Evolutionary conservation across 768 basidiomycete species (phyloP).

Genomic region (Hypholoma fasciculare): DNA sequence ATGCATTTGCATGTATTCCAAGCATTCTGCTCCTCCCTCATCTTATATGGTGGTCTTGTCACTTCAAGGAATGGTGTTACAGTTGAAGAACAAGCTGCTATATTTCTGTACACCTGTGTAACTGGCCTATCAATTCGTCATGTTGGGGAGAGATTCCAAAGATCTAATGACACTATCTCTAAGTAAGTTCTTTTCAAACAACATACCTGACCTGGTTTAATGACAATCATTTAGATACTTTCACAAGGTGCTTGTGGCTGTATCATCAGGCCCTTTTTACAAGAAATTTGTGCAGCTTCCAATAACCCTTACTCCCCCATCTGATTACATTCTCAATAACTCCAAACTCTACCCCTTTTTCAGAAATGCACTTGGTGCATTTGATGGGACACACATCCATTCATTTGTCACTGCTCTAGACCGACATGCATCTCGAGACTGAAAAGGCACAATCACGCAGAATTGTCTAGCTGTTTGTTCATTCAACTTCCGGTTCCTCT

Average conservation of each 20-base stretch:
- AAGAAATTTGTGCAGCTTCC: slow-evolving; percentile 18
- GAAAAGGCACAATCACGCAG: slow-evolving; percentile 35
- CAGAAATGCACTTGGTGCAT: slow-evolving; percentile 28
- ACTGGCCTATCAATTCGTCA: slow-evolving; percentile 12
- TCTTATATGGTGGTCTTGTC: background rate
- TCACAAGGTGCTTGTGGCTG: slow-evolving; percentile 16
- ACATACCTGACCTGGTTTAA: too few relatives aligned
- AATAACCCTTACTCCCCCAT: background rate
- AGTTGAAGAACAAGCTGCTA: slow-evolving; percentile 23
- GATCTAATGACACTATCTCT: slow-evolving; percentile 16
- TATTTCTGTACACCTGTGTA: slow-evolving; percentile 26
- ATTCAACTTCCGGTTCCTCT: slow-evolving; percentile 35
- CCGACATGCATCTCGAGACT: slow-evolving; percentile 17
- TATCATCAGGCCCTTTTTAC: slow-evolving; percentile 26
- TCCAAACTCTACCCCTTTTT: slow-evolving; percentile 34
- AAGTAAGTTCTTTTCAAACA: background rate
- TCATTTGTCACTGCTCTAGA: slow-evolving; percentile 15
- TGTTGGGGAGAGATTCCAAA: slow-evolving; percentile 13
- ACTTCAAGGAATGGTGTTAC: slow-evolving; percentile 10
- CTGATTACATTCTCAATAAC: slow-evolving; percentile 18
- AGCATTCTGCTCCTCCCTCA: too few relatives aligned
- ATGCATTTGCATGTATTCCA: slow-evolving; percentile 15
- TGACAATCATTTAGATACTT: too few relatives aligned
- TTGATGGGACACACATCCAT: slow-evolving; percentile 34
- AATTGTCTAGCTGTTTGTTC: slow-evolving; percentile 36